These are phyloP conservation scores for Pichia sp. DNA, from an alignment of 1,139 yeast genomes.

Conservation along the genomic window DNA sequence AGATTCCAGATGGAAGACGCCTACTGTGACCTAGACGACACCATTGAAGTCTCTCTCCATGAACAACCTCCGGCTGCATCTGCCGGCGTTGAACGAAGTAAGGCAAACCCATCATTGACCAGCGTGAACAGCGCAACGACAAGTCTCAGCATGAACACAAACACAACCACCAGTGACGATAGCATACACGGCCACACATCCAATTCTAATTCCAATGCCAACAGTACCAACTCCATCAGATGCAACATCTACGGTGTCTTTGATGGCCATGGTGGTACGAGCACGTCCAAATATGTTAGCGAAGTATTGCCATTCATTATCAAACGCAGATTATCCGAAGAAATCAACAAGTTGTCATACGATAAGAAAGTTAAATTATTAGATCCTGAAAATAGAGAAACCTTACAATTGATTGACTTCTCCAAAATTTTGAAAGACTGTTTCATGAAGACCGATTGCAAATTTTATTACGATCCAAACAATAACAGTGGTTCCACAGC, in stretches of 20 bases:
- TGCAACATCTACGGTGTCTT: slow-evolving; percentile 69
- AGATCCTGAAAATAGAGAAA: slow-evolving; percentile 16
- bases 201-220: not conserved
- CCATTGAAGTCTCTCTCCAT: slow-evolving; percentile 16
- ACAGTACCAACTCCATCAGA: slow-evolving; percentile 22
- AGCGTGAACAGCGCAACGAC: slow-evolving; percentile 1
- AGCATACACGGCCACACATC: not conserved
- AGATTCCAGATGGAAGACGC: slow-evolving; percentile 79
- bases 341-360: slow-evolving; percentile 20
- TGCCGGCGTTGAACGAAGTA: slow-evolving; percentile 5
- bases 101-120: not conserved
- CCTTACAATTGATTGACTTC: slow-evolving; percentile 26
- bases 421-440: slow-evolving; percentile 46
- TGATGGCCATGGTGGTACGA: slow-evolving; percentile 80
- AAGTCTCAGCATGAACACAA: slow-evolving; percentile 3
- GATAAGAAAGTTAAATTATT: slow-evolving; percentile 18
- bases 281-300: slow-evolving; percentile 55
- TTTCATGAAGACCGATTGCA: slow-evolving; percentile 57
- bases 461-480: slow-evolving; percentile 42
- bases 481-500: slow-evolving; percentile 71
- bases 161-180: not conserved
- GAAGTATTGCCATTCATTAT: slow-evolving; percentile 36
- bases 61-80: not conserved
- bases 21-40: slow-evolving; percentile 45
- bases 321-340: slow-evolving; percentile 18